Conservation (phyloP, 2,329 filamentous ascomycete species). For the Fusarium sp. region DNA sequence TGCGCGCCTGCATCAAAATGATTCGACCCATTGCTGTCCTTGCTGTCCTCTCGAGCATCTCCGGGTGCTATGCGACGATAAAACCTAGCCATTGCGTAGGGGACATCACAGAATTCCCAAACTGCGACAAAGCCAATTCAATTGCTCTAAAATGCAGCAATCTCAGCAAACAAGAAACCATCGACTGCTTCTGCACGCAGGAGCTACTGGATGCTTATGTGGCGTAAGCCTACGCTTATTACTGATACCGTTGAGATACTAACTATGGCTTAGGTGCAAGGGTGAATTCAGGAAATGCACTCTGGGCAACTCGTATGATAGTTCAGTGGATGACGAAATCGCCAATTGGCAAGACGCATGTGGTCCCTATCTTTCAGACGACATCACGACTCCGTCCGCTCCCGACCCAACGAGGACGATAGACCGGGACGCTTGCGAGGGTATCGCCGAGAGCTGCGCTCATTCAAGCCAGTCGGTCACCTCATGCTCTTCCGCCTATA, state of each 20-base stretch:
- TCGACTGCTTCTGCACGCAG: constrained; percentile 32
- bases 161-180: constrained; percentile 25
- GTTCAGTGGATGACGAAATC: constrained; percentile 14
- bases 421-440: constrained; percentile 15
- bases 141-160: constrained; percentile 20
- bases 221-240: constrained; percentile 3
- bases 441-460: constrained; percentile 15
- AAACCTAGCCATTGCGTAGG: constrained; percentile 18
- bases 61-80: background rate
- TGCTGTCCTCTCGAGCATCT: background rate
- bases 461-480: constrained; percentile 15
- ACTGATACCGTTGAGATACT: too few relatives aligned
- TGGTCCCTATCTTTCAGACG: constrained; percentile 14
- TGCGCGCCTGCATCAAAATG: background rate
- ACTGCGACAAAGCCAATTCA: constrained; percentile 12
- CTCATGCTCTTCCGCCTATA: constrained; percentile 15
- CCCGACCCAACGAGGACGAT: constrained; percentile 14
- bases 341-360: constrained; percentile 21
- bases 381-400: constrained; percentile 21
- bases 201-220: constrained; percentile 26
- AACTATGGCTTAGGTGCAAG: constrained; percentile 17
- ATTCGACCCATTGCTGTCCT: background rate
- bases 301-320: constrained; percentile 17
- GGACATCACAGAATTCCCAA: constrained; percentile 21
- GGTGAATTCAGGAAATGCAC: constrained; percentile 28